phyloP scores from a whole-genome alignment of 352 stramenopile species.

The Pythium diclinum region DNA sequence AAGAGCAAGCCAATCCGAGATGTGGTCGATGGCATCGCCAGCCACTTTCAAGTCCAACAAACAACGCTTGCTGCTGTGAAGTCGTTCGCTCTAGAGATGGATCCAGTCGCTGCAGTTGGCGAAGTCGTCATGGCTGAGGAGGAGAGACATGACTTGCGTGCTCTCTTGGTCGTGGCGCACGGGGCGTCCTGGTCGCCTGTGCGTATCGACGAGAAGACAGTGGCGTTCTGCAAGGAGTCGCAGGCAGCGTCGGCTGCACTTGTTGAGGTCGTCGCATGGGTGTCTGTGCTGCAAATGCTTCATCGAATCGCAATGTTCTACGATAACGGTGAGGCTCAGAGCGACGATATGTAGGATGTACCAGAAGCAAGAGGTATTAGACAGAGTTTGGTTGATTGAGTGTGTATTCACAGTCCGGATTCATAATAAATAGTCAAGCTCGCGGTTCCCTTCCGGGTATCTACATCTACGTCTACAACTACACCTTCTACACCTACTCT shows the following conservation, averaged over 20 bases:
- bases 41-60: not conserved
- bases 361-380: not conserved
- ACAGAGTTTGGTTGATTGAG: not conserved
- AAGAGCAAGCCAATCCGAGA: not conserved
- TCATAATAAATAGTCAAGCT: slow-evolving; percentile 8
- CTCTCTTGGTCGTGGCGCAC: not conserved
- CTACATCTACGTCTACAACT: slow-evolving; percentile 4
- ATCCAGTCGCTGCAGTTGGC: not conserved
- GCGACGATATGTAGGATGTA: not conserved
- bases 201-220: not conserved
- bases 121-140: not conserved
- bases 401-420: not conserved
- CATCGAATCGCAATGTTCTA: slow-evolving; percentile 13
- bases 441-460: not conserved
- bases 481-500: not conserved
- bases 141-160: not conserved
- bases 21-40: not conserved
- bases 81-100: not conserved
- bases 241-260: not conserved
- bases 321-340: not conserved
- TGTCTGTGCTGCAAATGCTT: slow-evolving; percentile 8
- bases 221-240: not conserved
- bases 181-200: slow-evolving; percentile 1
- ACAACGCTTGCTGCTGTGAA: not conserved
- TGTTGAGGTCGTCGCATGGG: slow-evolving; percentile 4